phyloP scores from a whole-genome alignment of 306 rosid species.

The Trifolium repens region DNA sequence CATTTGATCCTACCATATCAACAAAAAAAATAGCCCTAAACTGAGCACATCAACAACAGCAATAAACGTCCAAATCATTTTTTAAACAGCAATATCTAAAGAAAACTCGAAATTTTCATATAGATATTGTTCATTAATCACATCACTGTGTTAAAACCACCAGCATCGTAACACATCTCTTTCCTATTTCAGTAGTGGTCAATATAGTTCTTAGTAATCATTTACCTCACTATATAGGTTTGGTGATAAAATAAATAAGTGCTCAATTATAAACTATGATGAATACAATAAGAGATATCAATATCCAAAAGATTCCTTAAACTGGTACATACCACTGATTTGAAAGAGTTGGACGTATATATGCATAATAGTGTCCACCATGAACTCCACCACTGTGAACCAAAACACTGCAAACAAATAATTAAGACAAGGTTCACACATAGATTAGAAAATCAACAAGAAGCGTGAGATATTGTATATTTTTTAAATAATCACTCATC shows the following conservation, averaged over 20 bases:
- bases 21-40: conserved; percentile 13
- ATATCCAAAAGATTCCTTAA: conserved; percentile 15
- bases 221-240: conserved; percentile 1
- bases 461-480: neutral
- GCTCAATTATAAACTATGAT: conserved; percentile 8
- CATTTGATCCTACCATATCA: conserved; percentile 9
- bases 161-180: neutral
- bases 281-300: conserved; percentile 11
- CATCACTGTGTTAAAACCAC: neutral
- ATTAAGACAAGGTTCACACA: conserved; percentile 19
- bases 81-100: neutral
- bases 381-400: conserved; percentile 98
- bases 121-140: neutral
- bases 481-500: neutral
- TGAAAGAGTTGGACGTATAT: conserved; percentile 83
- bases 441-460: neutral
- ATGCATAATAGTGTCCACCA: conserved; percentile 97
- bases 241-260: conserved; percentile 22
- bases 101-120: neutral
- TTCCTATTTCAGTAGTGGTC: neutral
- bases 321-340: conserved; percentile 76
- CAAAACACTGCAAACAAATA: conserved; percentile 74
- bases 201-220: neutral
- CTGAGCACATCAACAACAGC: conserved; percentile 2
- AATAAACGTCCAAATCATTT: conserved; percentile 9